Percentiles rank a stretch among this genome's conserved stretches.
Conservation (phyloP, 2,329 filamentous ascomycete genomes). For the Monosporascus sp. region DNA sequence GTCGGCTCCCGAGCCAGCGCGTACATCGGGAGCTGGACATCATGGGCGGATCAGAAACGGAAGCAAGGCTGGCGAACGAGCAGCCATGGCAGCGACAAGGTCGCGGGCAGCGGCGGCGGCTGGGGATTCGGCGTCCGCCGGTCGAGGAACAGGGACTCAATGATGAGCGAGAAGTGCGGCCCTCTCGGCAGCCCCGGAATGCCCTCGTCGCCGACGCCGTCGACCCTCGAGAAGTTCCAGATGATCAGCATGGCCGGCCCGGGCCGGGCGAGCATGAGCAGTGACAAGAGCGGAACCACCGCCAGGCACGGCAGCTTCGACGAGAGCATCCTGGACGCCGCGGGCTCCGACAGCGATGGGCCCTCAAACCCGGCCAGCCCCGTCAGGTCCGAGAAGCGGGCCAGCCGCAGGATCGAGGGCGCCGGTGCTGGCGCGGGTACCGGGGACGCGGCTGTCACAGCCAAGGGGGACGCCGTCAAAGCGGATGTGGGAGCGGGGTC, state of each 20-base stretch:
- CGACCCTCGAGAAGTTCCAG: conserved; percentile 28
- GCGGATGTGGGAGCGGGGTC: too few species aligned
- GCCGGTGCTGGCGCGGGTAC: too few species aligned
- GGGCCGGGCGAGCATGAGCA: conserved; percentile 16
- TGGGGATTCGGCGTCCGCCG: conserved; percentile 30
- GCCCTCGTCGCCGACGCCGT: conserved; percentile 31
- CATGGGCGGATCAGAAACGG: conserved; percentile 71
- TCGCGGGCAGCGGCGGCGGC: conserved; percentile 16
- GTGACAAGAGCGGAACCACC: conserved; percentile 23
- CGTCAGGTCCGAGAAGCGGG: conserved; percentile 2
- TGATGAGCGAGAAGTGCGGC: conserved; percentile 25
- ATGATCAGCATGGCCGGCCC: conserved; percentile 10
- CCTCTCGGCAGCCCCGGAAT: conserved; percentile 25
- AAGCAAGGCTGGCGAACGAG: conserved; percentile 41
- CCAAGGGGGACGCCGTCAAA: too few species aligned
- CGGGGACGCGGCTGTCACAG: too few species aligned
- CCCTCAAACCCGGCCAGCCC: conserved; percentile 19
- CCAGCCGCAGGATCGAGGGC: conserved; percentile 1
- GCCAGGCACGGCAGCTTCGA: conserved; percentile 36
- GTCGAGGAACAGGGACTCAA: conserved; percentile 24
- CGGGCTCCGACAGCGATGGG: conserved; percentile 16
- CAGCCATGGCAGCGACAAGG: conserved; percentile 32
- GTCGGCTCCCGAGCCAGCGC: conserved; percentile 53
- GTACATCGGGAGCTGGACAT: conserved; percentile 64
- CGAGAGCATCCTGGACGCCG: conserved; percentile 39